Evolutionary conservation across 164 flowering plant genomes (phyloP).

Genomic region (Tinospora cordifolia): DNA sequence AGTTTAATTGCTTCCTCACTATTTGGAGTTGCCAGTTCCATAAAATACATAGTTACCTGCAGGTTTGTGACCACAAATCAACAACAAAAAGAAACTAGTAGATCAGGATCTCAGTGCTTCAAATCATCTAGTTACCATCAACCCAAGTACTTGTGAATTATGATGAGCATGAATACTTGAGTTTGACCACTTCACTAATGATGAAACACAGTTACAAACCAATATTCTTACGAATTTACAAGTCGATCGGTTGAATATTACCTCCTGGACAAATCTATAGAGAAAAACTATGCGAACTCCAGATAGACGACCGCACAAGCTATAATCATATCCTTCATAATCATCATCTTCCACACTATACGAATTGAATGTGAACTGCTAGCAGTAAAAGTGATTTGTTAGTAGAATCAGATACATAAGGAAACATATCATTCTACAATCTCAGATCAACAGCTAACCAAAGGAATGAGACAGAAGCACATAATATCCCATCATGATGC

Average conservation of each 20-base stretch:
- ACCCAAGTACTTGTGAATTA: neutral
- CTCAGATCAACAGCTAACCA: slow-evolving; percentile 3
- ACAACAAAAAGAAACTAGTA: neutral
- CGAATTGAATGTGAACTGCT: slow-evolving; percentile 81
- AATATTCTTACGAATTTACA: neutral
- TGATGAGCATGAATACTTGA: neutral
- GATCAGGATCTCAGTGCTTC: neutral
- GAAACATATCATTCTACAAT: neutral
- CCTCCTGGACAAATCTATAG: slow-evolving; percentile 94
- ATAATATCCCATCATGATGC: neutral
- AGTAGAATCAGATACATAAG: neutral
- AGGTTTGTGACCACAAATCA: slow-evolving; percentile 1
- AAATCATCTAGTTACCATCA: neutral
- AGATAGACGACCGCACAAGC: slow-evolving; percentile 78
- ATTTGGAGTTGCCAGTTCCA: slow-evolving; percentile 91
- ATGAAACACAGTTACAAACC: neutral
- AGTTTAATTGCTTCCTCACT: slow-evolving; percentile 89
- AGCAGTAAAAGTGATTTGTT: slow-evolving; percentile 7
- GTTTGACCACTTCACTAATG: neutral
- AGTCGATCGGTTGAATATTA: slow-evolving; percentile 17
- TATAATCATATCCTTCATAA: slow-evolving; percentile 89
- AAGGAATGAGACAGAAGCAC: neutral
- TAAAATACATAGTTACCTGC: slow-evolving; percentile 83
- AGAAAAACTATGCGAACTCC: slow-evolving; percentile 94
- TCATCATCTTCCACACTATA: slow-evolving; percentile 86